Evolutionary conservation across 257 asterid genomes (phyloP).

Genomic region (Leptodermis oblonga): DNA sequence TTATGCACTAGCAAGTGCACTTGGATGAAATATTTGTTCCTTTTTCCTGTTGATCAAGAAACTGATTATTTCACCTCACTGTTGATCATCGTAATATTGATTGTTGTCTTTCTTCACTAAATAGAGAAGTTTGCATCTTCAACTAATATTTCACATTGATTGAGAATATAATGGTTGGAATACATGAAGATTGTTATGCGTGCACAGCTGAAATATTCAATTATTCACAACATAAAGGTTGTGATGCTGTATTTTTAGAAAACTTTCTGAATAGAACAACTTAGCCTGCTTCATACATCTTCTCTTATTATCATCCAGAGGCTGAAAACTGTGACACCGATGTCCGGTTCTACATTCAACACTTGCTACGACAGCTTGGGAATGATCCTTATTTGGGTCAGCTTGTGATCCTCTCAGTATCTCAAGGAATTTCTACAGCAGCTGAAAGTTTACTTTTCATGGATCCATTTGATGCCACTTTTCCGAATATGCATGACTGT

Average conservation of each 20-base stretch:
- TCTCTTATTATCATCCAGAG: conserved; percentile 39
- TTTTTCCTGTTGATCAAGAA: not conserved
- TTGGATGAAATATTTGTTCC: not conserved
- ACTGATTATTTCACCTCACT: not conserved
- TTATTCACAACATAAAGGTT: not conserved
- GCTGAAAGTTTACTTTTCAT: conserved; percentile 81
- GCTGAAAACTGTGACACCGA: conserved; percentile 26
- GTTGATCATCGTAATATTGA: not conserved
- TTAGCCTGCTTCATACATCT: conserved; percentile 4
- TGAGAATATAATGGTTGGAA: not conserved
- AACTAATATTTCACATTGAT: not conserved
- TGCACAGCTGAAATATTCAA: not conserved
- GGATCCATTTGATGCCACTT: conserved; percentile 84
- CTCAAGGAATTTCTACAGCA: conserved; percentile 69
- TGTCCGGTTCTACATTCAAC: conserved; percentile 62
- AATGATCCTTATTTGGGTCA: conserved; percentile 74
- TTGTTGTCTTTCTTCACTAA: not conserved
- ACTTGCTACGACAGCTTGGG: conserved; percentile 86
- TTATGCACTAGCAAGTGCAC: not conserved
- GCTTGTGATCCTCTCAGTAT: conserved; percentile 64
- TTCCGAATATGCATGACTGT: conserved; percentile 62
- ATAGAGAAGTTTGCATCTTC: not conserved
- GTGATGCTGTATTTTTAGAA: not conserved
- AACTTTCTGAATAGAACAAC: conserved; percentile 3
- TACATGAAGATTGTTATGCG: not conserved